Evolutionary conservation across 805 yeast genomes (phyloP).

Genomic region (Ogataea pignaliae): DNA sequence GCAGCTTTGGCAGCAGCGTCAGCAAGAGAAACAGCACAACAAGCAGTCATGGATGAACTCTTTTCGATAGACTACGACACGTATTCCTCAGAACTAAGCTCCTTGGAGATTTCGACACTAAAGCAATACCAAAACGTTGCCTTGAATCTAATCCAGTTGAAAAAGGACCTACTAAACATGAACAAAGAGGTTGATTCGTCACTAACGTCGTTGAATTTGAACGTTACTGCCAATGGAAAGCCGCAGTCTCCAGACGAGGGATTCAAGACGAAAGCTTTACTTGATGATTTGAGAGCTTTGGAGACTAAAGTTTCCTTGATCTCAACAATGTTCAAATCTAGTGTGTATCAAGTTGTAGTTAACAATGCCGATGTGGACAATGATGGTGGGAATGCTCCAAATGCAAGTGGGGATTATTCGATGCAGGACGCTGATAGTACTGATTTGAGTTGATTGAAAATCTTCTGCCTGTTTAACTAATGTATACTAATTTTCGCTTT

Average conservation of each 20-base stretch:
- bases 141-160: constrained; percentile 24
- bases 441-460: background rate
- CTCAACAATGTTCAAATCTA: constrained; percentile 30
- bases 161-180: constrained; percentile 20
- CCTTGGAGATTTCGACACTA: constrained; percentile 33
- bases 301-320: constrained; percentile 25
- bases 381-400: background rate
- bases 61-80: constrained; percentile 22
- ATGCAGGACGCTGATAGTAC: background rate
- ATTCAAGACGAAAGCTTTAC: constrained; percentile 2
- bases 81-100: constrained; percentile 26
- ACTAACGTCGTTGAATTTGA: background rate
- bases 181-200: constrained; percentile 23
- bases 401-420: background rate
- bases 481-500: background rate
- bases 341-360: constrained; percentile 25
- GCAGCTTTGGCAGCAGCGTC: background rate
- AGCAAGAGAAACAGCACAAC: background rate
- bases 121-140: constrained; percentile 37
- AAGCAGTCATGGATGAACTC: constrained; percentile 10
- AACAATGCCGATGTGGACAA: constrained; percentile 10
- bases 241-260: no score
- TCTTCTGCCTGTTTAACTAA: background rate
- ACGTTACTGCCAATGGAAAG: background rate
- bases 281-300: constrained; percentile 17